Base-by-base conservation (phyloP, 352 stramenopile species). In the Phytophthora litchii region DNA sequence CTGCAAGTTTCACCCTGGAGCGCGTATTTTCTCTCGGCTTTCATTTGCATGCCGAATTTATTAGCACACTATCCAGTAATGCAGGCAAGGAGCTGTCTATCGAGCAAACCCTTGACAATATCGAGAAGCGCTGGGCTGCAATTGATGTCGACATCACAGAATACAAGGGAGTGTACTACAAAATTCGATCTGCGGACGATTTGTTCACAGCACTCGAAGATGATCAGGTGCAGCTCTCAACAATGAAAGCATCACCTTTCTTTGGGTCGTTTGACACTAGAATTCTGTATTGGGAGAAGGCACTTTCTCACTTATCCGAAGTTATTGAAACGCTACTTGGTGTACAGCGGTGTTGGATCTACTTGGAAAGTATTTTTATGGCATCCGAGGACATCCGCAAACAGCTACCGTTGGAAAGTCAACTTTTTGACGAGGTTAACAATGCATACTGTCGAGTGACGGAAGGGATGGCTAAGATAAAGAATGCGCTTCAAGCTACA, bases 311-410 rank as follows among this genome's bases (percentile, higher is more conserved):
- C 31, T 83, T 98, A 38, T 97, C 87, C 0, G 93, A 98, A 57
- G 89, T 97, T 4, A 83, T 98, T 23, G 91, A 98, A 51, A 94
- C 80, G 1, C 42, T 95, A 13, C 70, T 98, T 7, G 78, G 74
- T 7, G 92, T 98, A 12, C 93, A 98, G 54, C 86, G 90, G 1
- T 97, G 94, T 60, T 98, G 93, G 93, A 97, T 98, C 14, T 98
- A 98, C 60, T 59, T 98, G 35, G 94, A 98, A 71, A 95, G 74
- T 43, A 98, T 98, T 32, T 98, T 98, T 59, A 97, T 98, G 89
- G 91, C 89, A 1, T 96, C 83, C 1, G 93, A 97, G 61, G 93
- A 98, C 75, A 98, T 98, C 59, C 88, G 86, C 8, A 98, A 97
- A 73, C 93, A 98, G 61, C 67, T 98, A 12, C 93, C 93, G 10